phyloP scores from a whole-genome alignment of 169 alveolate genomes.

The Nephromyces sp. region DNA sequence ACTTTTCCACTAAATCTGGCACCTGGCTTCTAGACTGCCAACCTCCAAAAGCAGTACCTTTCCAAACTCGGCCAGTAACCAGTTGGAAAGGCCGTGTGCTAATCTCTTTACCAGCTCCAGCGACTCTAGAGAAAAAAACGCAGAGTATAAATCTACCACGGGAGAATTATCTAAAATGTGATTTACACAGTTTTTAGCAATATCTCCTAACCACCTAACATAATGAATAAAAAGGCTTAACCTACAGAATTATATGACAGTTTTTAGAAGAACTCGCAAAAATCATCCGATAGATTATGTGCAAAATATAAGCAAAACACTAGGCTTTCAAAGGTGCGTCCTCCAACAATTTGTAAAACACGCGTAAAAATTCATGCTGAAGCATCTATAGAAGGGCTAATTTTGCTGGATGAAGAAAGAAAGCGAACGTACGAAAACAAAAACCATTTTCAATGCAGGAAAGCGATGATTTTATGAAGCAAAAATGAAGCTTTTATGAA shows the following conservation, averaged over 20 bases:
- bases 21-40: conserved; percentile 60
- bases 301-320: no score
- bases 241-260: background rate
- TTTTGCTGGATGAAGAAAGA: no score
- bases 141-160: conserved; percentile 2
- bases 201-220: conserved; percentile 2
- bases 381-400: no score
- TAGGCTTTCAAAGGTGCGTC: no score
- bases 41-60: conserved; percentile 76
- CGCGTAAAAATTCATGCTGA: no score
- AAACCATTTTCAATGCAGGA: no score
- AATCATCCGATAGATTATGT: no score
- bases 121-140: conserved; percentile 31
- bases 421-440: no score
- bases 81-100: conserved; percentile 67
- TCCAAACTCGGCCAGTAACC: conserved; percentile 70
- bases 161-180: background rate
- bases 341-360: no score
- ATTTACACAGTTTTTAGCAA: background rate
- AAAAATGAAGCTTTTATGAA: no score
- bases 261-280: background rate
- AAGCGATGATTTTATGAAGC: no score
- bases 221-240: background rate
- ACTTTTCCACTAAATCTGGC: conserved; percentile 59
- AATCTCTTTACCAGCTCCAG: conserved; percentile 61